Evolutionary conservation across 306 rosid genomes (phyloP), one percentile per base, ranked within the genome.

Genomic region (Quercus alba): DNA sequence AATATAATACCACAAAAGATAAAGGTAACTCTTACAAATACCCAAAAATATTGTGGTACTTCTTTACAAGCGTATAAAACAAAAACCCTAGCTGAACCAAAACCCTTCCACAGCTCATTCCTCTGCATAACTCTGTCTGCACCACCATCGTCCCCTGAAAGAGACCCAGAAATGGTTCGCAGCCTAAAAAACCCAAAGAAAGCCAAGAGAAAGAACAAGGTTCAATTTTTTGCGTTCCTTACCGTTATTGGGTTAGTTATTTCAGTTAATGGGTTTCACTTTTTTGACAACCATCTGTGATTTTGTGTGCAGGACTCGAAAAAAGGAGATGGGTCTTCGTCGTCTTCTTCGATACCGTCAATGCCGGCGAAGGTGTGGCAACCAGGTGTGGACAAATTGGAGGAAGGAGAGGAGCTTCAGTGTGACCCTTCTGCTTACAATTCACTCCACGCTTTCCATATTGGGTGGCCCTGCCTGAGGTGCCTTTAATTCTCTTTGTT

Each of bases 391-490:
- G 99, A 95, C 79, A 90, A 90, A 80, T 78, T 93, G 85, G 99
- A 93, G 85, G 99, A 95, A 83, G 98, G 88, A 15, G 99, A 95
- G 83, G 98, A 95, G 93, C 99, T 95, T 25, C 97, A 93, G 78
- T 95, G 99, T 74, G 98, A 95, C 17, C 92, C 90, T 46, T 89
- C 99, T 68, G 98, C 98, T 23, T 95, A 95, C 83, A 91, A 93
- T 21, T 90, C 96, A 80, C 99, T 93, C 75, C 99, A 93, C 26
- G 98, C 87, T 57, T 95, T 95, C 83, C 94, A 89, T 71, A 87
- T 90, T 73, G 96, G 96, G 26, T 95, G 97, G 97, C 98, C 98
- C 56, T 95, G 97, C 83, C 83, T 95, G 77, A 95, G 99, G 99
- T 95, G 15, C 15, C 19, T 46, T 61, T 26, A 70, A 4, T 25